Evolutionary conservation across 192 early-diverging fungal genomes (phyloP).

Genomic region (Blastocladiella britannica): DNA sequence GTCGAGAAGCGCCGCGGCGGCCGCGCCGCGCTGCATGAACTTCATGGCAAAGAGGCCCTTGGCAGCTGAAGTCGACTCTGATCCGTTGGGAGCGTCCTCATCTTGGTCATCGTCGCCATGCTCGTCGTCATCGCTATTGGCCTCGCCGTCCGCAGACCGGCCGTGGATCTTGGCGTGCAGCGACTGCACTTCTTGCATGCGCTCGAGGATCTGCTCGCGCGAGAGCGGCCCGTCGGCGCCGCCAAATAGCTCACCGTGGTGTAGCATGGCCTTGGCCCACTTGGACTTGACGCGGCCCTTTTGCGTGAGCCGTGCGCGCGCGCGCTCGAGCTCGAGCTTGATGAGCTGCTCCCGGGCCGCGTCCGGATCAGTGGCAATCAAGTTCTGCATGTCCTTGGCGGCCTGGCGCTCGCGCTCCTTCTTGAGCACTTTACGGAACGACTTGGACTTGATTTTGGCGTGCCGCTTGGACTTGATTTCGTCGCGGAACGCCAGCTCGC

Average conservation of each 20-base stretch:
- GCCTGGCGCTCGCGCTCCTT: constrained; percentile 49
- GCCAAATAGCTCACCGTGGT: constrained; percentile 8
- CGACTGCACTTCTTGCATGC: constrained; percentile 53
- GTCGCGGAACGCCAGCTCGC: constrained; percentile 78
- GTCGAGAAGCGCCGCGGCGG: neutral
- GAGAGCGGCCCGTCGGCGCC: constrained; percentile 32
- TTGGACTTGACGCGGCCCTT: constrained; percentile 89
- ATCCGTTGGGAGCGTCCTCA: too few species aligned
- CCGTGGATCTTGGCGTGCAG: constrained; percentile 67
- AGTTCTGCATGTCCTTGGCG: constrained; percentile 21
- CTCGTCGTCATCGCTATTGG: constrained; percentile 12
- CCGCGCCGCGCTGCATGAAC: constrained; percentile 52
- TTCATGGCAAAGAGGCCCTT: constrained; percentile 91
- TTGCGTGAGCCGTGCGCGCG: constrained; percentile 77
- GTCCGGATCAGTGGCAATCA: constrained; percentile 32
- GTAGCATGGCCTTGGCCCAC: constrained; percentile 76
- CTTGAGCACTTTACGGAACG: constrained; percentile 72
- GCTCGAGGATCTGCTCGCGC: constrained; percentile 64
- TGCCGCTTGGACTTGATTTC: constrained; percentile 77
- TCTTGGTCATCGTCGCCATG: constrained; percentile 10
- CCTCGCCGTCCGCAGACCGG: constrained; percentile 5
- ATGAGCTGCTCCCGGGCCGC: constrained; percentile 38
- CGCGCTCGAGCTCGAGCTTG: constrained; percentile 55
- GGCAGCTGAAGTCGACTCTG: too few species aligned
- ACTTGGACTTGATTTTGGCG: constrained; percentile 95